Percentiles rank a stretch among this genome's conserved stretches.
Conservation (phyloP, 345 rosid genomes). For the Eucalyptus rudis region DNA sequence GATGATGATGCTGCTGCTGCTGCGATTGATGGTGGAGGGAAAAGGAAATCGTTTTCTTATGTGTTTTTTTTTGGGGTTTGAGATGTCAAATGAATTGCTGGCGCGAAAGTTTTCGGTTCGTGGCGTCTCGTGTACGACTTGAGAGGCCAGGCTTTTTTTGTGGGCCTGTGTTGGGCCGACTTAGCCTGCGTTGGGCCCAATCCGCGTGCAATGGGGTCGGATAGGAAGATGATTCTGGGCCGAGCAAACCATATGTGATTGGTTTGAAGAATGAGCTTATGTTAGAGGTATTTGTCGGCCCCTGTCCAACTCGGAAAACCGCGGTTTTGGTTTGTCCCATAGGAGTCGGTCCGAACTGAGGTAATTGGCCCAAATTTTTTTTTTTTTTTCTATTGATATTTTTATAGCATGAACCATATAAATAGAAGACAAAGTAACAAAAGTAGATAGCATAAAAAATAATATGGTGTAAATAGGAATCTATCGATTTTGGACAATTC, state of each 20-base stretch:
- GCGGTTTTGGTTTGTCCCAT: not conserved
- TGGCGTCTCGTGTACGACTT: not conserved
- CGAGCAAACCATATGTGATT: not conserved
- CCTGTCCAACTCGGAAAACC: not conserved
- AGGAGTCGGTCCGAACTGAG: not conserved
- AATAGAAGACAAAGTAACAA: not conserved
- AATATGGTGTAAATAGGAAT: not conserved
- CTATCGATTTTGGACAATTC: fast-evolving
- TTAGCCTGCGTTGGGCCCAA: not conserved
- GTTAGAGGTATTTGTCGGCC: not conserved
- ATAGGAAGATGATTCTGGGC: not conserved
- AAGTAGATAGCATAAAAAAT: not conserved
- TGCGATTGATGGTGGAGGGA: not conserved
- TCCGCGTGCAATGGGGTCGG: fast-evolving
- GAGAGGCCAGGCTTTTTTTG: not conserved
- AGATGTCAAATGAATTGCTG: not conserved
- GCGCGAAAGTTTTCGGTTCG: not conserved
- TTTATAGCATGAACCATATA: not conserved
- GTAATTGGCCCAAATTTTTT: not conserved
- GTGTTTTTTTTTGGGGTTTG: not conserved
- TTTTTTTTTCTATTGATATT: not conserved
- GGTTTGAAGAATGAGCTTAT: not conserved
- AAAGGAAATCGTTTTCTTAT: not conserved
- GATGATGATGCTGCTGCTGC: not conserved
- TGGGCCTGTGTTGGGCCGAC: not conserved